Base-by-base conservation (phyloP, 2,329 filamentous ascomycete species). In the Macrophomina tecta region DNA sequence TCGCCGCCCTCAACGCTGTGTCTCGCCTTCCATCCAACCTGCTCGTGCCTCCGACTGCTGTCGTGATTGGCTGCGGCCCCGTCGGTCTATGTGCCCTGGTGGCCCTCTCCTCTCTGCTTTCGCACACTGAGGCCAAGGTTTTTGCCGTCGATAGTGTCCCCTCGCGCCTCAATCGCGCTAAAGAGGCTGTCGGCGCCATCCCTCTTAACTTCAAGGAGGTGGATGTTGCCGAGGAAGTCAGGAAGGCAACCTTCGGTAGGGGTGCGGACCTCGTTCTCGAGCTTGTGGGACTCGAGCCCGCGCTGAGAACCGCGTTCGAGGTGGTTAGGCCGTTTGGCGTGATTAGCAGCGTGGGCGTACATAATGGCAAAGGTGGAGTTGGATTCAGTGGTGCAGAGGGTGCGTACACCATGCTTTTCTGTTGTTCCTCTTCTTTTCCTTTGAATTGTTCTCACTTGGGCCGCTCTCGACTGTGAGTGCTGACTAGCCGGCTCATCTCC, bases 31-130 rank as follows among this genome's bases (percentile, higher is more conserved):
- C 80, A 9, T 72, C 74, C 11, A 83, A 87, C 69, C 83, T 89
- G 65, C 86, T 90, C 62, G 78, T 83, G 18, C 86, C 92, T 56
- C 87, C 89, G 68, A 91, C 90, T 0, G 89, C 92, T 0, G 91
- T 96, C 1, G 82, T 96, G 23, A 87, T 97, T 67, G 94, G 94
- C 6, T 97, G 93, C 74, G 94, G 94, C 0, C 83, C 82, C 1
- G 83, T 97, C 5, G 94, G 93, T 0, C 84, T 97, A 12, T 97
- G 94, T 76, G 92, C 93, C 12, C 82, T 96, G 67, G 85, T 94
- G 68, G 90, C 92, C 67, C 90, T 91, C 4, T 11, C 30, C 12
- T 88, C 92, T 72, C 90, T 49, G 9, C 82, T 90, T 16, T 88
- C 92, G 72, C 90, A 88, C 77, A 87, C 88, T 70, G 92, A 92